Evolutionary conservation across 2,329 filamentous ascomycete genomes (phyloP).

Genomic region (Colletotrichum truncatum): DNA sequence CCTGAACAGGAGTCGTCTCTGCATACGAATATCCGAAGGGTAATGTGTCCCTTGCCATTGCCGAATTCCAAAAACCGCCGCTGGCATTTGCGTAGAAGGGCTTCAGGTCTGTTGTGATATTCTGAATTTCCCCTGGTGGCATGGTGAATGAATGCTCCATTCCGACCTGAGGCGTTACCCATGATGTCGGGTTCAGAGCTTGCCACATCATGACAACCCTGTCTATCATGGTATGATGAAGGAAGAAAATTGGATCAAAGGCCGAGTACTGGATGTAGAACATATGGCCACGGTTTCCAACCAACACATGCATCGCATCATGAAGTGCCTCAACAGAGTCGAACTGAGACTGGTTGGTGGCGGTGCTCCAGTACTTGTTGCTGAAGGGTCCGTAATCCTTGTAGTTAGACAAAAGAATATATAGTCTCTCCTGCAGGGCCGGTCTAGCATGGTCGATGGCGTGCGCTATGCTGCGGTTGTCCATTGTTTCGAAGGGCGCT

Average conservation of each 20-base stretch:
- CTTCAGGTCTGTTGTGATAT: constrained; percentile 65
- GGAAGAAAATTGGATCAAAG: constrained; percentile 82
- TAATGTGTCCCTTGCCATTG: constrained; percentile 65
- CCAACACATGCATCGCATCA: constrained; percentile 68
- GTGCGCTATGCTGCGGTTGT: constrained; percentile 64
- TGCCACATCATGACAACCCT: constrained; percentile 83
- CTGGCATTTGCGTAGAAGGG: constrained; percentile 71
- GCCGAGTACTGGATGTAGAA: constrained; percentile 76
- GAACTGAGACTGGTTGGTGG: constrained; percentile 55
- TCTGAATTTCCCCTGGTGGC: constrained; percentile 60
- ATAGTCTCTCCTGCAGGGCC: constrained; percentile 70
- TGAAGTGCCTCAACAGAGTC: constrained; percentile 75
- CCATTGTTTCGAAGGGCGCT: constrained; percentile 49
- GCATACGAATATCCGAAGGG: constrained; percentile 80
- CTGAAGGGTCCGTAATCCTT: constrained; percentile 74
- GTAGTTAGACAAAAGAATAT: constrained; percentile 74
- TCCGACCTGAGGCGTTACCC: constrained; percentile 65
- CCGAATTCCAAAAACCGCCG: constrained; percentile 75
- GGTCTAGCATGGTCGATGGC: constrained; percentile 58
- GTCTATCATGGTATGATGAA: constrained; percentile 82
- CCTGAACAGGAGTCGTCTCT: constrained; percentile 56
- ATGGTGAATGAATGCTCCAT: constrained; percentile 70
- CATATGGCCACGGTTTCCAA: constrained; percentile 73
- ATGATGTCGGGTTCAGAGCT: constrained; percentile 73
- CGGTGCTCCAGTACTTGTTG: constrained; percentile 70